Base-by-base conservation (phyloP, 805 yeast genomes). In the Candida wancherniae region DNA sequence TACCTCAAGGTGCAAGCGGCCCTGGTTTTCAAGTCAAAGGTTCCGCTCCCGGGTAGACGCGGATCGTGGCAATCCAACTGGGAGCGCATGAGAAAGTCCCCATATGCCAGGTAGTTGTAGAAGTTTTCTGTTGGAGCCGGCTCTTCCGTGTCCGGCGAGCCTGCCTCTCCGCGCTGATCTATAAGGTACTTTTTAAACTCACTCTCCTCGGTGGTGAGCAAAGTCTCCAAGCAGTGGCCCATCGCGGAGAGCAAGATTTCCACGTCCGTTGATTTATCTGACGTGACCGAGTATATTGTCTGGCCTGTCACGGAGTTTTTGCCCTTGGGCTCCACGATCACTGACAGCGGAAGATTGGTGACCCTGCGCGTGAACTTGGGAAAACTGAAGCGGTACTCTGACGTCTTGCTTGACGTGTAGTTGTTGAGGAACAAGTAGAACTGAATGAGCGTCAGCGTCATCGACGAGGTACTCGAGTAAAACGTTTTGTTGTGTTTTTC, bases 1-100 rank as follows among this genome's bases (percentile, higher is more conserved):
- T 82, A 75, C 26, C 97, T 67, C 0, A 90, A 77, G 0, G 95
- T 84, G 35, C 86, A 77, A 0, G 83, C 94, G 0, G 97, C 97
- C 40, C 98, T 63, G 0, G 97, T 84, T 48, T 90, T 90, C 35
- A 90, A 59, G 57, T 90, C 98, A 65, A 92, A 90, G 0, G 87
- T 79, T 0, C 97, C 97, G 4, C 81, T 78, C 0, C 95, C 95
- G 0, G 97, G 97, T 21, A 92, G 62, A 21, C 84, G 59, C 0
- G 67, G 54, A 55, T 86, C 88, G 37, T 67, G 64, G 37, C 96
- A 86, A 57, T 90, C 98, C 27, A 92, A 66, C 55, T 90, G 97
- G 0, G 97, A 90, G 42, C 97, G 68, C 75, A 90, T 69, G 9
- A 90, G 50, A 47, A 92, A 84, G 24, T 71, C 67, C 3, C 80